phyloP scores from a whole-genome alignment of 805 yeast genomes.

The Candida takata region DNA sequence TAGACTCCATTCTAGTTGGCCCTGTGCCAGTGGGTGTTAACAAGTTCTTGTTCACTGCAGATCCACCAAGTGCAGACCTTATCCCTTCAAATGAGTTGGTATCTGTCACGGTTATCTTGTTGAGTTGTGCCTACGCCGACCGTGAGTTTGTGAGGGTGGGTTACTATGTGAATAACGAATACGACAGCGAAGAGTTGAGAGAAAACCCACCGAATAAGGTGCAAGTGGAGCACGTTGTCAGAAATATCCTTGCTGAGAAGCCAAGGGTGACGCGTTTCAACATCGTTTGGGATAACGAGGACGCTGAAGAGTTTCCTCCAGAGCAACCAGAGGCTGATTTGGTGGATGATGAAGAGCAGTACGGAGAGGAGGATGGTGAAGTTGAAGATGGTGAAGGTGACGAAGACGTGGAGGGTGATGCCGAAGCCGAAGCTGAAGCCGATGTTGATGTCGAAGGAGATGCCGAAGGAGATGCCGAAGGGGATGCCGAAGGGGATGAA shows the following conservation, averaged over 20 bases:
- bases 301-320: slow-evolving; percentile 68
- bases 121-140: slow-evolving; percentile 90
- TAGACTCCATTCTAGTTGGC: slow-evolving; percentile 94
- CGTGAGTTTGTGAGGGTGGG: slow-evolving; percentile 96
- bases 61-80: slow-evolving; percentile 92
- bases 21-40: slow-evolving; percentile 98
- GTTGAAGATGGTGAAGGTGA: slow-evolving; percentile 29
- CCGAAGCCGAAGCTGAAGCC: slow-evolving; percentile 37
- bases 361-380: slow-evolving; percentile 45
- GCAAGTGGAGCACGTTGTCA: slow-evolving; percentile 86
- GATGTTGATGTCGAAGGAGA: slow-evolving; percentile 42
- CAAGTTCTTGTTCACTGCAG: slow-evolving; percentile 87
- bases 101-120: slow-evolving; percentile 86
- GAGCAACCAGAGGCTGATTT: slow-evolving; percentile 62
- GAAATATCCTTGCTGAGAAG: slow-evolving; percentile 93
- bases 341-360: slow-evolving; percentile 57
- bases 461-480: slow-evolving; percentile 37
- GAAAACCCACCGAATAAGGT: slow-evolving; percentile 93
- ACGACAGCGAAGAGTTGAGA: slow-evolving; percentile 85
- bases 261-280: slow-evolving; percentile 96
- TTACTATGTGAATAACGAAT: slow-evolving; percentile 95
- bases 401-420: slow-evolving; percentile 36
- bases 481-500: slow-evolving; percentile 29
- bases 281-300: slow-evolving; percentile 91
- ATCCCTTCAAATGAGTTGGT: slow-evolving; percentile 96